phyloP scores from a whole-genome alignment of 495 filamentous ascomycete genomes.

The Neurospora sp. region DNA sequence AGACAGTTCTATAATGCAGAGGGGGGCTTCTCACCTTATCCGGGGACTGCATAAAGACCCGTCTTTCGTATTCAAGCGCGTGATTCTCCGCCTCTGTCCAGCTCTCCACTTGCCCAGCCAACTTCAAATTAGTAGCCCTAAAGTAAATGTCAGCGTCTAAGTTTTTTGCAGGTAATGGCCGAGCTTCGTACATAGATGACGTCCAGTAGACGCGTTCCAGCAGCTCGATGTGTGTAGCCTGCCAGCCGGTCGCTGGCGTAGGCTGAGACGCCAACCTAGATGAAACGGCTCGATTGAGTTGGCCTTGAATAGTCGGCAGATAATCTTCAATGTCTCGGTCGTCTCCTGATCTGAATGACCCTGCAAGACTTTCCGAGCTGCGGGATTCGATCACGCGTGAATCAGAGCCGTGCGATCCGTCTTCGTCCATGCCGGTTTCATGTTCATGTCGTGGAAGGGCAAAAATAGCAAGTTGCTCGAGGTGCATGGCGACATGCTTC shows the following conservation, averaged over 20 bases:
- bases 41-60: slow-evolving; percentile 27
- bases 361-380: not conserved
- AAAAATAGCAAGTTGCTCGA: slow-evolving; percentile 11
- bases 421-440: not conserved
- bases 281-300: slow-evolving; percentile 2
- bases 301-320: slow-evolving; percentile 18
- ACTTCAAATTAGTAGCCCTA: not conserved
- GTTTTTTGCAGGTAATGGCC: not conserved
- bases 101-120: slow-evolving; percentile 1
- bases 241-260: slow-evolving; percentile 23
- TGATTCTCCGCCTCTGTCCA: slow-evolving; percentile 20
- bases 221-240: slow-evolving; percentile 14
- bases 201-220: slow-evolving; percentile 23
- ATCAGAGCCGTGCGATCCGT: not conserved
- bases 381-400: not conserved
- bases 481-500: slow-evolving; percentile 10
- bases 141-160: not conserved
- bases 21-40: slow-evolving; percentile 29
- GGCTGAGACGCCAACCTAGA: slow-evolving; percentile 7
- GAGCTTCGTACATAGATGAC: slow-evolving; percentile 25
- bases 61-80: slow-evolving; percentile 32
- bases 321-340: not conserved
- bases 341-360: not conserved
- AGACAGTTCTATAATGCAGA: not conserved
- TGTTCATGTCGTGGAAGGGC: not conserved